phyloP scores from a whole-genome alignment of 2,329 filamentous ascomycete species.

The Hymenoscyphus occultus region DNA sequence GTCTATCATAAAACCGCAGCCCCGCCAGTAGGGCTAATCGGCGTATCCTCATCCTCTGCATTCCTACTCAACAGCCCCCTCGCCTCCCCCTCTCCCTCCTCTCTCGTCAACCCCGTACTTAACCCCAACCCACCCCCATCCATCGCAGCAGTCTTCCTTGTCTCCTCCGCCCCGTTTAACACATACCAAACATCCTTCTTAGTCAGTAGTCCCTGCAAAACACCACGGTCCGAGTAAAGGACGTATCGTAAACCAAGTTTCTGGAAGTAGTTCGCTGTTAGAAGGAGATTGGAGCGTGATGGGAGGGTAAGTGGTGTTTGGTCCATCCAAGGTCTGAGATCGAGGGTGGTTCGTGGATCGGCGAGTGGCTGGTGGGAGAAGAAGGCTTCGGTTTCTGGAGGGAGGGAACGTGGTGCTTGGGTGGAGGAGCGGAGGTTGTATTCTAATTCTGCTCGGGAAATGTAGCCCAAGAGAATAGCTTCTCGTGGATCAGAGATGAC shows the following conservation, averaged over 20 bases:
- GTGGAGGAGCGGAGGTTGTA: conserved; percentile 71
- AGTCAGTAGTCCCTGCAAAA: conserved; percentile 80
- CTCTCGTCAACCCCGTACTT: conserved; percentile 40
- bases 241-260: conserved; percentile 90
- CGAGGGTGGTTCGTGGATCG: conserved; percentile 73
- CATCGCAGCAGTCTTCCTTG: conserved; percentile 40
- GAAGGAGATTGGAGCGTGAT: conserved; percentile 69
- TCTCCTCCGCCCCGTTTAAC: conserved; percentile 72
- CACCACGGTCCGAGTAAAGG: conserved; percentile 78
- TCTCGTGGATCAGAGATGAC: conserved; percentile 76
- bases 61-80: conserved; percentile 43
- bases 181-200: conserved; percentile 98
- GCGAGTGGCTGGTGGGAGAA: conserved; percentile 82
- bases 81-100: conserved; percentile 42
- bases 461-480: conserved; percentile 84
- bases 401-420: conserved; percentile 55
- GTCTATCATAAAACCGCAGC: conserved; percentile 29
- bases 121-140: conserved; percentile 36
- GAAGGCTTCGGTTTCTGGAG: conserved; percentile 72
- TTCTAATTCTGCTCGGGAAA: conserved; percentile 83
- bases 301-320: conserved; percentile 93
- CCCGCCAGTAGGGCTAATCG: conserved; percentile 23
- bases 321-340: conserved; percentile 97
- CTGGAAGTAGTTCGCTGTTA: conserved; percentile 93
- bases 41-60: conserved; percentile 30